Conservation (phyloP, 2,329 filamentous ascomycete species). For the Aspergillus costaricaensis region DNA sequence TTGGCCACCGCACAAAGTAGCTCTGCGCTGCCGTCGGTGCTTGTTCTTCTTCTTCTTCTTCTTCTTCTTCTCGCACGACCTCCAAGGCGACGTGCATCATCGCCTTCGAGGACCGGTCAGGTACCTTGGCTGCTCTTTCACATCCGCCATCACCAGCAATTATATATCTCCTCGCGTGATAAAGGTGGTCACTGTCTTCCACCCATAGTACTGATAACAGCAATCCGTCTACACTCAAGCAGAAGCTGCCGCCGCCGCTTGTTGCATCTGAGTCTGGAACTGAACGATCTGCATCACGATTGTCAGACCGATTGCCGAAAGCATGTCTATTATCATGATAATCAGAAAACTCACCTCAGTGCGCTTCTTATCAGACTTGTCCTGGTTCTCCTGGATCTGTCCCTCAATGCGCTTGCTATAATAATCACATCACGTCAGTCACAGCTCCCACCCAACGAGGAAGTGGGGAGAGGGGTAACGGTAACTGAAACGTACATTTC, state of each 20-base stretch:
- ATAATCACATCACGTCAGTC: conserved; percentile 7
- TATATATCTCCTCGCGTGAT: not conserved
- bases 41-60: not conserved
- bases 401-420: conserved; percentile 65
- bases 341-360: conserved; percentile 55
- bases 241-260: conserved; percentile 36
- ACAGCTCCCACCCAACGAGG: not conserved
- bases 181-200: not conserved
- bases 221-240: conserved; percentile 25
- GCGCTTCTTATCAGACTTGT: conserved; percentile 66
- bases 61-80: not conserved
- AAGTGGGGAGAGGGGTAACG: not conserved
- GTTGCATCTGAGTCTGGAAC: conserved; percentile 42
- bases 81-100: not conserved
- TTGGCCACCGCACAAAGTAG: not conserved
- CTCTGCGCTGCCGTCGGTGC: not conserved
- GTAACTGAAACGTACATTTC: conserved; percentile 70
- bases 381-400: conserved; percentile 65
- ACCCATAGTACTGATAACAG: not conserved
- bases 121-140: not conserved
- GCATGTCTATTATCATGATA: not conserved
- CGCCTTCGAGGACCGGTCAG: not conserved
- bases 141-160: not conserved
- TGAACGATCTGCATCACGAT: conserved; percentile 37
- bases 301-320: conserved; percentile 18